Evolutionary conservation across 176 grass and related monocot species (phyloP).

Genomic region (Avena insularis): DNA sequence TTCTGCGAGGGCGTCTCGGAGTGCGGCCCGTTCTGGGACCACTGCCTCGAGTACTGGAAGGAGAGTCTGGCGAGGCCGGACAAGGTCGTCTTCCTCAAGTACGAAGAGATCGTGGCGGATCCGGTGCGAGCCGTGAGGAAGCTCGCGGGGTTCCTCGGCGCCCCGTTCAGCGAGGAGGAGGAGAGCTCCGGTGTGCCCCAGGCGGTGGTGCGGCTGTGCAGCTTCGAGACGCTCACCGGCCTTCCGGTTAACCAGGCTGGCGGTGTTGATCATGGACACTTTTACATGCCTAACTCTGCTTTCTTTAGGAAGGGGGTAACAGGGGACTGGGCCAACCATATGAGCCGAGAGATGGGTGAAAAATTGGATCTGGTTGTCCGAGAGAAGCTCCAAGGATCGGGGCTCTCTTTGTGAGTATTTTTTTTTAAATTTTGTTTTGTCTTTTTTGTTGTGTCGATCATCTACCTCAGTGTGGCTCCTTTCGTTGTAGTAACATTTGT

Average conservation of each 20-base stretch:
- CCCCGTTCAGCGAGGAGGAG: background rate
- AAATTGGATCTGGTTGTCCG: background rate
- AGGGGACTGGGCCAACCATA: slow-evolving; percentile 10
- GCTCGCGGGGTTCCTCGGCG: background rate
- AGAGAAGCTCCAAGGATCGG: background rate
- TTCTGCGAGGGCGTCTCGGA: slow-evolving; percentile 13
- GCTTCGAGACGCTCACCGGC: slow-evolving; percentile 1
- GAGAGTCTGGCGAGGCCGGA: background rate
- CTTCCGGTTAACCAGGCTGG: background rate
- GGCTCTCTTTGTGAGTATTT: background rate
- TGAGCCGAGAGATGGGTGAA: background rate
- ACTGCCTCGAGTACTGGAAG: slow-evolving; percentile 29
- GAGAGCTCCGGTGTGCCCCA: background rate
- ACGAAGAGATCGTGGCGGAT: background rate
- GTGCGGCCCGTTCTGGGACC: background rate
- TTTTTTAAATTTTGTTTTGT: background rate
- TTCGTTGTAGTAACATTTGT: background rate
- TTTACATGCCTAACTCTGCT: background rate
- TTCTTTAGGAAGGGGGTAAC: background rate
- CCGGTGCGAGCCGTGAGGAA: background rate
- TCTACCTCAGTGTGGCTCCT: background rate
- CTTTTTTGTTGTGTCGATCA: background rate
- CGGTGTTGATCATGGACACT: background rate
- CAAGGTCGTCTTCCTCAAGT: background rate
- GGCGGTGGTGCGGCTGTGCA: background rate